These are phyloP conservation scores for Neurospora sp. DNA, from an alignment of 2,329 filamentous ascomycete species.

Conservation along the genomic window DNA sequence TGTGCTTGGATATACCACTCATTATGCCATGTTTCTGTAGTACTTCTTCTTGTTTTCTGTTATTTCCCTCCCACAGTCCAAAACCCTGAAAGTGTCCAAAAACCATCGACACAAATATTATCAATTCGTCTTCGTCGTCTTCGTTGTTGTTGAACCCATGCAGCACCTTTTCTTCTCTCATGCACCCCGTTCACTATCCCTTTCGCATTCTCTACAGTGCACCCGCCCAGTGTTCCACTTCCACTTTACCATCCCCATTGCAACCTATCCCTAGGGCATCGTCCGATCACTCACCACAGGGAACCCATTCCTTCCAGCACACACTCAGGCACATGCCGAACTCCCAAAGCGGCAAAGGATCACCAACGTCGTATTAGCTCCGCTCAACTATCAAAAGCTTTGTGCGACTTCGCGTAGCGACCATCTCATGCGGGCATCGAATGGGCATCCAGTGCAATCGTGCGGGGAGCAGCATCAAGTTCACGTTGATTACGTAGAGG, in stretches of 20 bases:
- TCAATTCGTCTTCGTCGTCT: not conserved
- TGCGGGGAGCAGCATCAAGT: not conserved
- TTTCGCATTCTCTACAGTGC: not conserved
- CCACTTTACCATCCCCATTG: not conserved
- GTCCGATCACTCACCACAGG: not conserved
- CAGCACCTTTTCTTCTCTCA: not conserved
- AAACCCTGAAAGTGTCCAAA: not conserved
- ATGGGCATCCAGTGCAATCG: not conserved
- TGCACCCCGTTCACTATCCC: not conserved
- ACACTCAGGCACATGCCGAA: not conserved
- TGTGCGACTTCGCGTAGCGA: too few species aligned
- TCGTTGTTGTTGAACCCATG: not conserved
- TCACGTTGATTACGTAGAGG: not conserved
- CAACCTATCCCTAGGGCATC: not conserved
- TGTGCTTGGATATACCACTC: not conserved
- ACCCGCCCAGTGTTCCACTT: not conserved
- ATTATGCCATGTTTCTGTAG: not conserved
- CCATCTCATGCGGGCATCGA: not conserved
- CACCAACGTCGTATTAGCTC: not conserved
- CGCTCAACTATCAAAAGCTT: not conserved
- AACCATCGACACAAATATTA: not conserved
- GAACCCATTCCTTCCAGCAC: not conserved
- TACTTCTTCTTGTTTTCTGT: not conserved
- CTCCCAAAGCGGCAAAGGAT: not conserved
- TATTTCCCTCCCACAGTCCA: not conserved